Conservation (phyloP, 352 stramenopile species). For the Saprolegnia diclina region DNA sequence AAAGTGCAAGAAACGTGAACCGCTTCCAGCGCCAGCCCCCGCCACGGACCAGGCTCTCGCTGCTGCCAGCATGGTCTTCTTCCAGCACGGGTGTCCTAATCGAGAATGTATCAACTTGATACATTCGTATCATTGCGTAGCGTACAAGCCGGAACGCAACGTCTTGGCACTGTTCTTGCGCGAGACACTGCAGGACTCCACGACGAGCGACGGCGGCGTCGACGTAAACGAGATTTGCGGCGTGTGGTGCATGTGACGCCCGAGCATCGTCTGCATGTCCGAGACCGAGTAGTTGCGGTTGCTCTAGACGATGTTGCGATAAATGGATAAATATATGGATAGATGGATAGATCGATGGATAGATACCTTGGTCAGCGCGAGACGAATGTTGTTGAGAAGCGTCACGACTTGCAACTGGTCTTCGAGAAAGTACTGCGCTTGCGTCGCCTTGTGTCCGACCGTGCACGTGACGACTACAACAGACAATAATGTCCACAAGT, state of each 20-base stretch:
- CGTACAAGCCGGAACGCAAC: neutral
- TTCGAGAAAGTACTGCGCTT: constrained; percentile 95
- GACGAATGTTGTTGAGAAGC: constrained; percentile 78
- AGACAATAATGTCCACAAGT: constrained; percentile 37
- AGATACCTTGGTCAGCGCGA: constrained; percentile 66
- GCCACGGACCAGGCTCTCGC: neutral
- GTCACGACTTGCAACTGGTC: constrained; percentile 93
- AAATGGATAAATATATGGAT: constrained; percentile 17
- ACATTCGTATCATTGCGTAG: neutral
- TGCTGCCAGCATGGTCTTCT: constrained; percentile 41
- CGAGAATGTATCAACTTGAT: neutral
- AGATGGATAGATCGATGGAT: neutral
- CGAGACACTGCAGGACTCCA: neutral
- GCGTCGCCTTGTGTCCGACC: constrained; percentile 97
- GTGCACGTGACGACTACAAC: constrained; percentile 91
- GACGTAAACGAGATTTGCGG: constrained; percentile 2
- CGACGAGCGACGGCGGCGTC: neutral
- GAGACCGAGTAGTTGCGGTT: constrained; percentile 79
- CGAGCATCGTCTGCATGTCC: constrained; percentile 76
- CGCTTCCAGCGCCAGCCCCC: neutral
- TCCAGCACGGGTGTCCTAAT: constrained; percentile 64
- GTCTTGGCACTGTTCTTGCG: constrained; percentile 1
- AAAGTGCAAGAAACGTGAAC: neutral
- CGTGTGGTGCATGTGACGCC: constrained; percentile 15
- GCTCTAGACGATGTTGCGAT: constrained; percentile 35